phyloP scores from a whole-genome alignment of 306 rosid genomes.

The Abrus precatorius region DNA sequence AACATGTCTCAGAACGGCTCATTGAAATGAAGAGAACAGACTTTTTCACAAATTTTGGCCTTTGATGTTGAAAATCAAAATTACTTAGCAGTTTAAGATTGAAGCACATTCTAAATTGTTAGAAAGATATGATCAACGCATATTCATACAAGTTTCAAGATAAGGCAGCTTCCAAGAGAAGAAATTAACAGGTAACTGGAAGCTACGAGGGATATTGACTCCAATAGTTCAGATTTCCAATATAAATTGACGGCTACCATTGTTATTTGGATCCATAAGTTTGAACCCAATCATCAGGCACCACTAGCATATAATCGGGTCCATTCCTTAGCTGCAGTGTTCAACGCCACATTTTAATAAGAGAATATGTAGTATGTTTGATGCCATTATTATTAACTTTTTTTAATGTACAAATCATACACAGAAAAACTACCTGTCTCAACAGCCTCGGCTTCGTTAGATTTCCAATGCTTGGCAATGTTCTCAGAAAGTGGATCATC shows the following conservation, averaged over 20 bases:
- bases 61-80: conserved; percentile 8
- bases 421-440: conserved; percentile 74
- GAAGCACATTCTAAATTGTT: conserved; percentile 32
- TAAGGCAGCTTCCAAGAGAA: conserved; percentile 48
- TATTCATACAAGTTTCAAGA: conserved; percentile 54
- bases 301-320: conserved; percentile 88
- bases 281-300: conserved; percentile 59
- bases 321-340: conserved; percentile 86
- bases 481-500: conserved; percentile 98
- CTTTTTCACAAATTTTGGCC: conserved; percentile 34
- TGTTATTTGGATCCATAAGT: conserved; percentile 53
- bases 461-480: conserved; percentile 96
- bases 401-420: neutral
- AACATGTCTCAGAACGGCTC: neutral
- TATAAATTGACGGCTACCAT: conserved; percentile 54
- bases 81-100: conserved; percentile 22
- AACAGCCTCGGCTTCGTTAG: conserved; percentile 92
- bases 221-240: conserved; percentile 55
- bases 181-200: conserved; percentile 52
- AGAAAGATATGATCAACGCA: conserved; percentile 34
- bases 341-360: conserved; percentile 27
- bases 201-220: conserved; percentile 50
- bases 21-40: conserved; percentile 16
- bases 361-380: conserved; percentile 14
- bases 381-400: conserved; percentile 4